A percentile compares a stretch with the other conserved stretches of the same genome.
phyloP scores from a whole-genome alignment of 371 early-diverging fungal species.

The Sporodiniella umbellata region DNA sequence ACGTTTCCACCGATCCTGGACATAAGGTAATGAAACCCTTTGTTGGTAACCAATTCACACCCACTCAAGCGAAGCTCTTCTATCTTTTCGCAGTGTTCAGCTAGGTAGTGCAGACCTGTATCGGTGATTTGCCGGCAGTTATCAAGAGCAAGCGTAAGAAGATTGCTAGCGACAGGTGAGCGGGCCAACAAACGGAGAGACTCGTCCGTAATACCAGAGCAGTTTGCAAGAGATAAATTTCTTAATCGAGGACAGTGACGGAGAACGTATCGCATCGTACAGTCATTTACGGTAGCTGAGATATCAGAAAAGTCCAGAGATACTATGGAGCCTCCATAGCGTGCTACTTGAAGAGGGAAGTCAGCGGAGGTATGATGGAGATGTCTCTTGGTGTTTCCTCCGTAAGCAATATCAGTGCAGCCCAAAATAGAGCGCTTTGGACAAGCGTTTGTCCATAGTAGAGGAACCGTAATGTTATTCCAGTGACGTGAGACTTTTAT shows the following conservation, averaged over 20 bases:
- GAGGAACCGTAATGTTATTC: slow-evolving; percentile 31
- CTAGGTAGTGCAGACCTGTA: slow-evolving; percentile 18
- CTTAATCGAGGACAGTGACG: slow-evolving; percentile 20
- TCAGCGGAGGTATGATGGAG: slow-evolving; percentile 7
- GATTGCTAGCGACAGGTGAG: slow-evolving; percentile 14
- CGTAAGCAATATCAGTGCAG: slow-evolving; percentile 13
- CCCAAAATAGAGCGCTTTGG: slow-evolving; percentile 19
- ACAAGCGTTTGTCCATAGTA: slow-evolving; percentile 33
- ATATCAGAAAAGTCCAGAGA: slow-evolving; percentile 19
- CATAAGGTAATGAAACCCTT: slow-evolving; percentile 24
- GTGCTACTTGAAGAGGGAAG: slow-evolving; percentile 27
- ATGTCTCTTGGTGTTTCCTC: slow-evolving; percentile 5
- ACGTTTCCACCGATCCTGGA: slow-evolving; percentile 16
- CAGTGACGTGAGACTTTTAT: slow-evolving; percentile 30
- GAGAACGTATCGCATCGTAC: slow-evolving; percentile 23
- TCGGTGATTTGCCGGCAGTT: slow-evolving; percentile 34
- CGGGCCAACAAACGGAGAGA: slow-evolving; percentile 14
- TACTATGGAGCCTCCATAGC: slow-evolving; percentile 26
- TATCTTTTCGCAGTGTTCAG: slow-evolving; percentile 9
- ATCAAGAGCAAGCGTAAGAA: slow-evolving; percentile 20
- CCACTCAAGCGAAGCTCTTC: slow-evolving; percentile 21
- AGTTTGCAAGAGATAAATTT: slow-evolving; percentile 15
- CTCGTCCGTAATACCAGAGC: slow-evolving; percentile 22
- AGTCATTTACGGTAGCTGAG: slow-evolving; percentile 21
- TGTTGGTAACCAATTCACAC: slow-evolving; percentile 19